Evolutionary conservation across 495 filamentous ascomycete species (phyloP), one percentile per base, ranked within the genome.

Genomic region (Penicillium taxi): DNA sequence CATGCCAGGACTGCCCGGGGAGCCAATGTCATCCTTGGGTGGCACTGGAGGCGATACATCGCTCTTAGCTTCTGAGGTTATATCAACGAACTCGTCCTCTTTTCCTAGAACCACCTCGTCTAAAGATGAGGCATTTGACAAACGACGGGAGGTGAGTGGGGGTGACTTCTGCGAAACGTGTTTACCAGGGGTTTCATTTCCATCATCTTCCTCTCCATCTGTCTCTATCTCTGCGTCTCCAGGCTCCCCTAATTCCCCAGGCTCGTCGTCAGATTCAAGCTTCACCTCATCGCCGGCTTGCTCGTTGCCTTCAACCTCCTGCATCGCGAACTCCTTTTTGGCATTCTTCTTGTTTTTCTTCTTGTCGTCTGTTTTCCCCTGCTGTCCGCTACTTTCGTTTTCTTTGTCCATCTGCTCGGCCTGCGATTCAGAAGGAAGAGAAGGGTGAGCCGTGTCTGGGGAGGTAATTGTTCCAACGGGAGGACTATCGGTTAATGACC

Each of bases 101-200:
- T 58, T 63, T 32, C 42, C 74, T 47, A 87, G 64, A 44, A 75
- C 81, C 21, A 89, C 74, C 49, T 82, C 78, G 41, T 86, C 81
- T 23, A 85, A 69, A 17, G 79, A 54, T 19, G 53, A 82, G 12
- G 64, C 64, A 32, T 64, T 72, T 15, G 83, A 87, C 22, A 78
- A 61, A 23, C 76, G 78, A 40, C 75, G 78, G 22, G 78, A 75
- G 6, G 69, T 72, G 39, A 80, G 56, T 26, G 74, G 50, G 13
- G 77, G 73, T 15, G 77, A 75, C 47, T 72, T 77, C 20, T 59
- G 56, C 19, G 50, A 41, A 45, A 51, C 47, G 24, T 46, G 59
- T 32, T 52, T 57, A 36, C 44, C 55, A 8, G 56, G 61, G 2
- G 61, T 60, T 26, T 63, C 54, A 25, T 63, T 58, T 8, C 42